phyloP scores from a whole-genome alignment of 208 protist species.

The Crithidia bombi region DNA sequence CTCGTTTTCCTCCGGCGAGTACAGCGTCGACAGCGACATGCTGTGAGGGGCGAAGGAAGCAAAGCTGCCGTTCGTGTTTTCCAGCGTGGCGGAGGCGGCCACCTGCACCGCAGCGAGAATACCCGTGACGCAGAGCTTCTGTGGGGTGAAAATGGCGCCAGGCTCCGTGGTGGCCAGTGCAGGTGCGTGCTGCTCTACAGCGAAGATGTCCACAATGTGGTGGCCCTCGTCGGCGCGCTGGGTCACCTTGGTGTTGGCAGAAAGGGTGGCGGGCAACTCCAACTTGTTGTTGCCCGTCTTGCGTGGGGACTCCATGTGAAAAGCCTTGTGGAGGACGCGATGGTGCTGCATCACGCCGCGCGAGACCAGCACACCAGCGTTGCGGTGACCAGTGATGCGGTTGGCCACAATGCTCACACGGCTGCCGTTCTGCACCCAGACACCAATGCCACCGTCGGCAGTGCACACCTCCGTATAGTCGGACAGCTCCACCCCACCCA shows the following conservation, averaged over 20 bases:
- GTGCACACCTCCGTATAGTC: slow-evolving; percentile 61
- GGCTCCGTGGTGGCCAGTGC: slow-evolving; percentile 40
- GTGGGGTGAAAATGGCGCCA: slow-evolving; percentile 44
- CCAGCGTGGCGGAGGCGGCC: slow-evolving; percentile 21
- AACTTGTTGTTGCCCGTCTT: neutral
- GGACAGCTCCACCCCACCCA: slow-evolving; percentile 46
- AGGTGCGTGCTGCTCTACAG: slow-evolving; percentile 28
- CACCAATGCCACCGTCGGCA: slow-evolving; percentile 80
- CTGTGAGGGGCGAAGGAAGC: slow-evolving; percentile 30
- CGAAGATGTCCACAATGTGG: slow-evolving; percentile 32
- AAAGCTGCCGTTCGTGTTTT: slow-evolving; percentile 26
- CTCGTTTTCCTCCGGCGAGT: slow-evolving; percentile 9
- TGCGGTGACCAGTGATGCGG: slow-evolving; percentile 52
- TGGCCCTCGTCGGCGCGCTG: neutral
- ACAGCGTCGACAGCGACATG: slow-evolving; percentile 22
- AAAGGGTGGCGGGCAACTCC: slow-evolving; percentile 9
- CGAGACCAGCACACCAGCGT: slow-evolving; percentile 68
- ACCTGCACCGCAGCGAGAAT: slow-evolving; percentile 41
- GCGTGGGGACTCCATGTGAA: slow-evolving; percentile 19
- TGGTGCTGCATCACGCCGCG: slow-evolving; percentile 65
- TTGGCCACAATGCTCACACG: slow-evolving; percentile 56
- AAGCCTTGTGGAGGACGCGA: slow-evolving; percentile 37
- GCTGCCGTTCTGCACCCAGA: slow-evolving; percentile 74
- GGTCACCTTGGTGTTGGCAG: neutral
- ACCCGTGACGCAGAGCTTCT: slow-evolving; percentile 40